These are phyloP conservation scores for Aspergillus saccharolyticus DNA, from an alignment of 495 filamentous ascomycete species.

Conservation along the genomic window DNA sequence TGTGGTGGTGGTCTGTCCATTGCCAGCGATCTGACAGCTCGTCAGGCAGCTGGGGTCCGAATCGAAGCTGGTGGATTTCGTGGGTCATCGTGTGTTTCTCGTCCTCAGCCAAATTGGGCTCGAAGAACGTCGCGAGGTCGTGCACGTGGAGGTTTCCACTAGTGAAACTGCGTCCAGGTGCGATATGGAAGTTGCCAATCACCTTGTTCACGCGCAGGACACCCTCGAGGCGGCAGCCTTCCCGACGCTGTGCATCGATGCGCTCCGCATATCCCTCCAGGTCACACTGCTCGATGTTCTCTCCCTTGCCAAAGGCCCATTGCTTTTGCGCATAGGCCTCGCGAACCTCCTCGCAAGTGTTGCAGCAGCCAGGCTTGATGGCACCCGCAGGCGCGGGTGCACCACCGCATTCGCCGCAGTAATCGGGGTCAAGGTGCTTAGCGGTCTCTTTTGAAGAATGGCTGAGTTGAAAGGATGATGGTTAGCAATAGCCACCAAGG, in stretches of 20 bases:
- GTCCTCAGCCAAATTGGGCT: constrained; percentile 45
- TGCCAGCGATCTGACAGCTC: constrained; percentile 59
- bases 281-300: constrained; percentile 91
- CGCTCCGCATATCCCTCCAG: constrained; percentile 88
- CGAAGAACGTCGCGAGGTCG: constrained; percentile 89
- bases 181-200: constrained; percentile 97
- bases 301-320: constrained; percentile 91
- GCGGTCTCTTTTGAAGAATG: constrained; percentile 61
- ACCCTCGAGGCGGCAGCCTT: constrained; percentile 94
- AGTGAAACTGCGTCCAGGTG: constrained; percentile 88
- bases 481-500: constrained; percentile 3
- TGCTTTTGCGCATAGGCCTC: constrained; percentile 83
- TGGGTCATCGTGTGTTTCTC: constrained; percentile 83
- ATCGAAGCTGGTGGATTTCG: constrained; percentile 82
- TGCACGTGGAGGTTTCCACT: constrained; percentile 96
- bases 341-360: constrained; percentile 92
- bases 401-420: constrained; percentile 93
- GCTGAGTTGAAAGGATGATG: constrained; percentile 32
- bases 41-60: constrained; percentile 86
- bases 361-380: constrained; percentile 79
- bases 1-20: constrained; percentile 87
- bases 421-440: constrained; percentile 80
- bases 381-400: constrained; percentile 66
- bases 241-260: constrained; percentile 76
- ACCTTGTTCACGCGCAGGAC: constrained; percentile 95